Percentiles rank a stretch among this genome's conserved stretches.
phyloP scores from a whole-genome alignment of 352 stramenopile genomes.

The Globisporangium megalacanthum region DNA sequence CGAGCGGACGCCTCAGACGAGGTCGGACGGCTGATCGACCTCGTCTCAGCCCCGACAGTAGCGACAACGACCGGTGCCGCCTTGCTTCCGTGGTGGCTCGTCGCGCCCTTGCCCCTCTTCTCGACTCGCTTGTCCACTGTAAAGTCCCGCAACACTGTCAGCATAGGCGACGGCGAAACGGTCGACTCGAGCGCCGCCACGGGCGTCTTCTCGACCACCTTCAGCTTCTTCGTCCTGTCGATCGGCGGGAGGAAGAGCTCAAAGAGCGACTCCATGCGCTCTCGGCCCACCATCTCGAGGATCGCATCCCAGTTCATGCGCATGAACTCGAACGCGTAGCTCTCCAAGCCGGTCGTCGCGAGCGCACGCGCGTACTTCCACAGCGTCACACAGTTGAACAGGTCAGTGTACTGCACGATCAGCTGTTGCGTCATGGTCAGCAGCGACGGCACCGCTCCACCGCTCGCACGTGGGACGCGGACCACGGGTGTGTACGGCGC shows the following conservation, averaged over 20 bases:
- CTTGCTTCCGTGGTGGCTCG: constrained; percentile 1
- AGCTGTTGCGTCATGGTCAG: constrained; percentile 36
- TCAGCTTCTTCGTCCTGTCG: constrained; percentile 13
- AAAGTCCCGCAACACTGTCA: constrained; percentile 10
- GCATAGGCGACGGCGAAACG: background rate
- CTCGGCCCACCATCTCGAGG: constrained; percentile 50
- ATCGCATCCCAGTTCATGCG: constrained; percentile 68
- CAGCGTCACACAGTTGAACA: constrained; percentile 51
- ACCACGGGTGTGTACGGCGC: constrained; percentile 28
- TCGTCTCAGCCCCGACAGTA: background rate
- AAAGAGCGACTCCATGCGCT: constrained; percentile 58
- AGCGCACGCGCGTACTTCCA: constrained; percentile 61
- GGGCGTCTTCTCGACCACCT: constrained; percentile 14
- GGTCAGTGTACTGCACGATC: constrained; percentile 44
- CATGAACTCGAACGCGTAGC: constrained; percentile 60
- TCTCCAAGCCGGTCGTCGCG: constrained; percentile 32
- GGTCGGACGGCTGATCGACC: background rate
- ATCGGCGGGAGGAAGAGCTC: constrained; percentile 48
- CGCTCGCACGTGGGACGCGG: background rate
- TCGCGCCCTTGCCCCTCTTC: constrained; percentile 3
- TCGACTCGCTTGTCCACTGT: constrained; percentile 7
- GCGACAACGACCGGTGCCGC: background rate
- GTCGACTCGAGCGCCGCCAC: background rate
- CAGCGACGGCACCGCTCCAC: background rate
- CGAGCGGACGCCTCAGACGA: too few relatives aligned